Percentiles rank a stretch among this genome's conserved stretches.
Conservation (phyloP, 441 rosid species). For the Biscutella laevigata region DNA sequence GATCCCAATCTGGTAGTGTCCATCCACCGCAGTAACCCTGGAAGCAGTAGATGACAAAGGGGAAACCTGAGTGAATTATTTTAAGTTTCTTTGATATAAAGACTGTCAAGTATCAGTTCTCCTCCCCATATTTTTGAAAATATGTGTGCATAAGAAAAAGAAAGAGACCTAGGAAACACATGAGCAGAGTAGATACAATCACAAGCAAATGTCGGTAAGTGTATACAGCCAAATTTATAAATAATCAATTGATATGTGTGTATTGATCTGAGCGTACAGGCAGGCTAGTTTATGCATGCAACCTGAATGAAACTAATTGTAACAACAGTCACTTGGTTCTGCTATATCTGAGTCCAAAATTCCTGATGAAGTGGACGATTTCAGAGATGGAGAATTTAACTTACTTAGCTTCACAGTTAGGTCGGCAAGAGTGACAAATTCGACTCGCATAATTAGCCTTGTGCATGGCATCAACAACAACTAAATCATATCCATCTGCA, state of each 20-base stretch:
- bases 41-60: conserved; percentile 18
- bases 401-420: conserved; percentile 99
- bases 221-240: conserved; percentile 4
- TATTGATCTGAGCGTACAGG: conserved; percentile 9
- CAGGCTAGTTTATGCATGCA: conserved; percentile 18
- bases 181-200: conserved; percentile 7
- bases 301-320: background rate
- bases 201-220: conserved; percentile 11
- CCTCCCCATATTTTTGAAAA: conserved; percentile 1
- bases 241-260: background rate
- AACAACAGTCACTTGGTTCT: conserved; percentile 3
- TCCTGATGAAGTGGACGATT: conserved; percentile 10
- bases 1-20: conserved; percentile 97
- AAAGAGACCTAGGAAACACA: conserved; percentile 1
- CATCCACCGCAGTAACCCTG: conserved; percentile 99
- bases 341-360: conserved; percentile 10
- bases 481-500: conserved; percentile 97
- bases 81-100: background rate
- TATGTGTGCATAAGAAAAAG: background rate
- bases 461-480: conserved; percentile 99
- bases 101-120: conserved; percentile 10
- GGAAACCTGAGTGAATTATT: background rate
- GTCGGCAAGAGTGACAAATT: conserved; percentile 98
- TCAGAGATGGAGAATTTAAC: conserved; percentile 20
- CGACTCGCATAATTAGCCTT: conserved; percentile 99